Base-by-base conservation (phyloP, 1,284 basidiomycete species). In the Apiotrichum veenhuisii region DNA sequence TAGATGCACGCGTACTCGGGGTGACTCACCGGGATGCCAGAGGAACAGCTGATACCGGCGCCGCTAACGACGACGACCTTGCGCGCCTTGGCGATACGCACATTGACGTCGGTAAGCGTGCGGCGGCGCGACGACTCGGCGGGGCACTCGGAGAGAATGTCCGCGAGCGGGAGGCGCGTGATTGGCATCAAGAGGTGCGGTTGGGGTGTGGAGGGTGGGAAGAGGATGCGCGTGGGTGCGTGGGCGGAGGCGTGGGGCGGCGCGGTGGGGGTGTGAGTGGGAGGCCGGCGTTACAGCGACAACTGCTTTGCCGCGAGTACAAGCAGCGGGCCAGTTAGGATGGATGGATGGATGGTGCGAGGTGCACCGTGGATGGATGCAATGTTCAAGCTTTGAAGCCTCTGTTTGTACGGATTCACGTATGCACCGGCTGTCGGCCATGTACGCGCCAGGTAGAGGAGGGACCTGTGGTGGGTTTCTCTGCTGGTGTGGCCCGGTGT, bases 11-110 rank as follows among this genome's bases (percentile, higher is more conserved):
- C 14, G 25, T 30, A 7, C 20, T 11, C n/a, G 12, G 4, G 33
- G 43, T 3, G 5, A 79, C 87, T 67, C 69, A 94, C 91, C 9
- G 92, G 92, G 67, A 96, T 93, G 46, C 92, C 92, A 71, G 87
- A 89, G 25, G 88, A 90, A 73, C 91, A 95, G 33, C 90, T 93
- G 57, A 95, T 93, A 43, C 92, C 92, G 9, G 92, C 92, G 20
- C 92, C 92, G 42, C 88, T 89, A 63, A 95, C 87, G 9, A 93
- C 84, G 17, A 95, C 82, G 58, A 92, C 87, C 76, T 84, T 86
- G 78, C 87, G 91, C 75, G 84, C 84, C 77, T 88, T 92, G 18
- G 86, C 87, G 37, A 95, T 85, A 8, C 85, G 80, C 3, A 84
- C 79, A 12, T 89, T 90, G 41, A 94, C 75, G 52, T 85, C 85